A percentile compares a stretch with the other conserved stretches of the same genome.
Conservation (phyloP, 2,329 filamentous ascomycete genomes). For the Alternaria triticimaculans region DNA sequence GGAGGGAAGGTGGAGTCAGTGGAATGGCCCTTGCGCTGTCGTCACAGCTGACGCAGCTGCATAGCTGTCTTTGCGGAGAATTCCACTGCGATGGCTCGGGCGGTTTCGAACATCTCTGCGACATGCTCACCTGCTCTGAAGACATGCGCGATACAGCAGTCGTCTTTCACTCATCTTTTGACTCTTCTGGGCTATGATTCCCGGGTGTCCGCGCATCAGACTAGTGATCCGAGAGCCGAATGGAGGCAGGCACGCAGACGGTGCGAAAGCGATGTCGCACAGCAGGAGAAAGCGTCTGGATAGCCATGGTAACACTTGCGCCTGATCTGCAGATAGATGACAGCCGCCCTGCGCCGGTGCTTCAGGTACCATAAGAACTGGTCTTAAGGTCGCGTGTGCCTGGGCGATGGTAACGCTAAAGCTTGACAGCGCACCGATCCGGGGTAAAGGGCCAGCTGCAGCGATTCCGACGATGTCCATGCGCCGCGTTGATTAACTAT, state of each 20-base stretch:
- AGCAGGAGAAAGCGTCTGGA: not conserved
- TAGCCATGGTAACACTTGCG: not conserved
- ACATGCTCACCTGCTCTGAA: not conserved
- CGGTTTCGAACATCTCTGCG: not conserved
- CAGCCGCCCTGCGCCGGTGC: not conserved
- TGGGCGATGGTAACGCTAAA: not conserved
- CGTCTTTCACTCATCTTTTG: not conserved
- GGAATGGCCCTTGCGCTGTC: not conserved
- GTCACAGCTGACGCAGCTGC: not conserved
- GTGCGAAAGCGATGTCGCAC: not conserved
- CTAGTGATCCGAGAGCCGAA: slow-evolving; percentile 1
- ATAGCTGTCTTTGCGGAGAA: not conserved
- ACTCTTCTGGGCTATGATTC: slow-evolving; percentile 1
- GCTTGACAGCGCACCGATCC: not conserved
- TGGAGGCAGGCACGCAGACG: not conserved
- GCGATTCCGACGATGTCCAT: slow-evolving; percentile 8
- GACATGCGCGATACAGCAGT: not conserved
- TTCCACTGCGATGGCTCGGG: not conserved
- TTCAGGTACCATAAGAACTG: not conserved
- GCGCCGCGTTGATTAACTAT: slow-evolving; percentile 13
- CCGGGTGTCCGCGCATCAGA: not conserved
- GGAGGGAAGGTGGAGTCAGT: not conserved
- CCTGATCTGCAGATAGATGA: not conserved
- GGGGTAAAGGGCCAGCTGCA: slow-evolving; percentile 9
- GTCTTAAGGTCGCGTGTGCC: slow-evolving; percentile 3